Evolutionary conservation across 768 basidiomycete species (phyloP), one percentile per base, ranked within the genome.

Genomic region (Boletus subparvulus): DNA sequence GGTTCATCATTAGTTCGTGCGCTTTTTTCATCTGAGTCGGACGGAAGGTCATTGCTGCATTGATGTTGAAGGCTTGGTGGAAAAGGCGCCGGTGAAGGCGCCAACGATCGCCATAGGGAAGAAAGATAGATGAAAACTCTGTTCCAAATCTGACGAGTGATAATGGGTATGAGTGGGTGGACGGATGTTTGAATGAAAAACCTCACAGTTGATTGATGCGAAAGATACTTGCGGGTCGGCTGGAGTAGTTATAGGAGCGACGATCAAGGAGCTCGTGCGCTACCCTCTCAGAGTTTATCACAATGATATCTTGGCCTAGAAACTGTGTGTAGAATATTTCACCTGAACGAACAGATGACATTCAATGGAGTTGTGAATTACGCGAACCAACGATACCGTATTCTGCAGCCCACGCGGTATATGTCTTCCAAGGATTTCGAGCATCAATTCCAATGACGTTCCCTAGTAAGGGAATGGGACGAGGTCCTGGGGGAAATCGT

Each of bases 41-140:
- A 32, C 58, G 62, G 51, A 71, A 75, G 13, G 60, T 33, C 6
- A 48, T 9, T n/a, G 62, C 50, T 2, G 65, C 67, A 39, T 67
- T 64, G 13, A 58, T 60, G 28, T 61, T 60, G 61, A 77, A 72
- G 21, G 64, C 61, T 40, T 75, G 73, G 26, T 77, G 74, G 42
- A 69, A 70, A 11, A 75, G 55, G 35, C 68, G 60, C 35, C 73
- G 54, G 14, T 48, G 65, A 45, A 58, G 55, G 28, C 61, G 59
- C 65, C 65, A 69, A 13, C 51, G 40, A 26, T 62, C 58, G 36
- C 60, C 65, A 44, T 69, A 64, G 3, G 65, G 60, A n/a, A 66
- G 50, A 26, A 66, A 55, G 7, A 56, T 44, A 1, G 57, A 54
- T 3, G 55, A 50, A 45, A 63, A 63, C 37, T 61, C 56, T 6